Evolutionary conservation across 2,329 filamentous ascomycete species (phyloP), one percentile per base, ranked within the genome.

Genomic region (Phialophora verrucosa): DNA sequence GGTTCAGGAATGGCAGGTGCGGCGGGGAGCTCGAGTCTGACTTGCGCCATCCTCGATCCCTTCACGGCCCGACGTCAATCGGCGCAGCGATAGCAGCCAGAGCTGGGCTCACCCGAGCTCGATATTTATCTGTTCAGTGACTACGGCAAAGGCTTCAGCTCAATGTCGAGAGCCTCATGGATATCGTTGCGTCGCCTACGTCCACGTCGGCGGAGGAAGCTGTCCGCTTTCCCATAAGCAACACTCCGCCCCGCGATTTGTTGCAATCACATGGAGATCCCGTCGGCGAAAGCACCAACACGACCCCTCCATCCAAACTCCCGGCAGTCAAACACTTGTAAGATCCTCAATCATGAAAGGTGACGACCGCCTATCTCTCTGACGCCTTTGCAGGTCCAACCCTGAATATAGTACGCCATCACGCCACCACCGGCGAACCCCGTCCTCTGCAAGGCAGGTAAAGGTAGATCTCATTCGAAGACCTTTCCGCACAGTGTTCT

Each of bases 321-420:
- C 66, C 66, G 4, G 47, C 66, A 17, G 74, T 83, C 71, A 83
- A 81, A 75, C 83, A 83, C 69, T 79, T 84, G 83, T 84, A 77
- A 72, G 81, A 71, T 20, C 5, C 27, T 42, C n/a, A 4, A 27
- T 2, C 27, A 17, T 20, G 3, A 42, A 50, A 23, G 17, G 10
- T 20, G 7, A 38, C 11, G n/a, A 29, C 29, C 14, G 27, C 8
- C 4, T 11, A 3, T 49, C 25, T 44, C 47, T 47, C 64, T 70
- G 38, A 68, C 53, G 8, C 5, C 57, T 11, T 44, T 62, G 55
- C 73, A 88, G 86, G 73, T 87, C 87, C 59, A 79, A 80, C 53
- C 84, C 86, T 71, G 82, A 84, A 62, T 87, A 85, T 76, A 83
- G 86, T 69, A 88, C 84, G 73, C 88, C 87, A n/a, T 80, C 88